Percentiles rank a stretch among this genome's conserved stretches.
phyloP scores from a whole-genome alignment of 1,139 yeast genomes.

The Blastobotrys persicus region DNA sequence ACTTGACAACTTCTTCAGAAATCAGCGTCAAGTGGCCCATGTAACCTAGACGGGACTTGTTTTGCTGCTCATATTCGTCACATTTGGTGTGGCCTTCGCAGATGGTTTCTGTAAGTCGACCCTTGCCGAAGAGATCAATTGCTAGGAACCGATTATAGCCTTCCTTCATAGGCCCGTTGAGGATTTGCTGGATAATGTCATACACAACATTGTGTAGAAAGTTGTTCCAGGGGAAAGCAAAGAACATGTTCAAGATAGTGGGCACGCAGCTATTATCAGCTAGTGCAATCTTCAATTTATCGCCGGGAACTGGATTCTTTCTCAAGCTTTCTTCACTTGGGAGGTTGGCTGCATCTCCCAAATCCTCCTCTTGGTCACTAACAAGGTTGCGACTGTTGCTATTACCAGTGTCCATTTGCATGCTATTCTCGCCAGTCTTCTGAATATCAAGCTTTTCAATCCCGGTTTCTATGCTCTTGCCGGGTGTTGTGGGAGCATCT shows the following conservation, averaged over 20 bases:
- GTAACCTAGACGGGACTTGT: conserved; percentile 77
- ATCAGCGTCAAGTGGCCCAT: conserved; percentile 97
- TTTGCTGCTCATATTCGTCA: conserved; percentile 58
- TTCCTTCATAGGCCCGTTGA: conserved; percentile 93
- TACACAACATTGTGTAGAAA: conserved; percentile 96
- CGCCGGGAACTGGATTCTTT: conserved; percentile 81
- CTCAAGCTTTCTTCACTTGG: conserved; percentile 43
- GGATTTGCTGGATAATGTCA: conserved; percentile 93
- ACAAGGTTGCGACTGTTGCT: conserved; percentile 3
- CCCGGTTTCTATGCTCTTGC: conserved; percentile 18
- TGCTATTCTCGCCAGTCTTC: conserved; percentile 2
- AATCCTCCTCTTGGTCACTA: conserved; percentile 16
- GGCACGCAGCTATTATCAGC: conserved; percentile 79
- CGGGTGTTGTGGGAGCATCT: conserved; percentile 13
- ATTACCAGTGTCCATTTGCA: not conserved
- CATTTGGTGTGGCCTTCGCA: conserved; percentile 80
- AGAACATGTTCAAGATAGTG: conserved; percentile 76
- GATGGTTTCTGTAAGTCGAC: conserved; percentile 72
- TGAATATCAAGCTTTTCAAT: conserved; percentile 21
- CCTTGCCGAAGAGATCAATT: conserved; percentile 77
- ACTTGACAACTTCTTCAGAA: conserved; percentile 96
- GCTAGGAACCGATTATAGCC: conserved; percentile 87
- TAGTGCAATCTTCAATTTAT: conserved; percentile 77
- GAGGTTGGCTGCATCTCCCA: conserved; percentile 5
- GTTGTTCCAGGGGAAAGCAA: conserved; percentile 96